Base-by-base conservation (phyloP, 768 basidiomycete genomes). In the Mycena belliarum region DNA sequence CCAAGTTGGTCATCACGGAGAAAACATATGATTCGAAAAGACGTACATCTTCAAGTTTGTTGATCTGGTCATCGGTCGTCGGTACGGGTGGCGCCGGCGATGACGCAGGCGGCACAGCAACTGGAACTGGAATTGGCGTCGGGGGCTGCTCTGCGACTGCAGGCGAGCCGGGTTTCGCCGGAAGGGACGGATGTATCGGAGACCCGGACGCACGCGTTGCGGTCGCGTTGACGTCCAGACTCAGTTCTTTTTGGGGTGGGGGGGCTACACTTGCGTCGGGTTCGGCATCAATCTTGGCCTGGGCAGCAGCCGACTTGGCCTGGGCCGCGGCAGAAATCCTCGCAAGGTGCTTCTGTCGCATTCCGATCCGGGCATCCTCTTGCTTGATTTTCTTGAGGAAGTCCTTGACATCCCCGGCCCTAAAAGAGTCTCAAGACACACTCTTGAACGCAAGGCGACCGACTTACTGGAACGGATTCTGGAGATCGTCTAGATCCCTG, bases 321-420 rank as follows among this genome's bases (percentile, higher is more conserved):
- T 66, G 47, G 16, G 38, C 68, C 28, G 69, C 68, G 35, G 66
- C 55, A 28, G 70, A 69, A 12, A 66, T 29, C 23, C 70, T 68
- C 28, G 70, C 75, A 29, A 73, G 72, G 64, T 53, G 71, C 67
- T 67, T 77, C 68, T 70, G 82, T 70, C 74, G 80, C 78, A 73
- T 72, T 26, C 81, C 80, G 49, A 91, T 89, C 23, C 80, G 76
- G 21, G 72, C 75, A 60, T 92, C 88, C 66, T 87, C 86, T 56
- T 79, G 76, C 68, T 87, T 85, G 66, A 88, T 75, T 69, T 87
- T 85, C 69, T 83, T 87, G 41, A 88, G 79, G 53, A 88, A 92
- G 66, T 87, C 85, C 60, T 86, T 86, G 55, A 91, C 83, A 54
- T 88, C 86, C 9, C 88, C 89, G 41, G 87, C 81, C 29, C 89